Evolutionary conservation across 768 basidiomycete genomes (phyloP).

Genomic region (Roridomyces roridus): DNA sequence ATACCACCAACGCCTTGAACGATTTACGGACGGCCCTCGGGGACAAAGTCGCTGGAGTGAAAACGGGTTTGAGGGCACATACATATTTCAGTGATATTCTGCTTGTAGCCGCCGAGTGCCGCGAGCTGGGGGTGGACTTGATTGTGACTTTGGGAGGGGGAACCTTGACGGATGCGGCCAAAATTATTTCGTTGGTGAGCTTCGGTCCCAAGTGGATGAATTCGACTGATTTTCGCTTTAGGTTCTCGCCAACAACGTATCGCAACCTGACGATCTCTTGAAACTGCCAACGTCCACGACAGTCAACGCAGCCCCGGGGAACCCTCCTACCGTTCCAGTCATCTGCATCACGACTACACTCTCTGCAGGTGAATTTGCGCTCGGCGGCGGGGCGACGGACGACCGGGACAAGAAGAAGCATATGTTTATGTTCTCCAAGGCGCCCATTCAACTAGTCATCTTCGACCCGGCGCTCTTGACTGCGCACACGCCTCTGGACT

Average conservation of each 20-base stretch:
- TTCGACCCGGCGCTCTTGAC: not conserved
- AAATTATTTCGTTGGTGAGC: conserved; percentile 1
- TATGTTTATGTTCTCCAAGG: not conserved
- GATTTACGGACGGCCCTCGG: too few species aligned
- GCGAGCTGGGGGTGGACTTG: not conserved
- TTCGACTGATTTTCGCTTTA: not conserved
- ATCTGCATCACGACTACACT: conserved; percentile 7
- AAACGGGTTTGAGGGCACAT: not conserved
- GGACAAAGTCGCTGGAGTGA: not conserved
- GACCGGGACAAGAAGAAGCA: conserved; percentile 11
- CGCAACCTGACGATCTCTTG: not conserved
- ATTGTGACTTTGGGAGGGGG: conserved; percentile 6
- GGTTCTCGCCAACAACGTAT: not conserved
- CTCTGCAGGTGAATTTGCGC: conserved; percentile 5
- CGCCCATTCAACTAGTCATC: conserved; percentile 1
- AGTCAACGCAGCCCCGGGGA: not conserved
- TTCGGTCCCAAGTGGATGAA: too few species aligned
- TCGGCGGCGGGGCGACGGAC: not conserved
- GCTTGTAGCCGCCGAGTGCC: conserved; percentile 1
- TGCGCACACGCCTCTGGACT: not conserved
- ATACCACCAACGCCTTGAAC: too few species aligned
- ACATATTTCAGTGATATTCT: conserved; percentile 5
- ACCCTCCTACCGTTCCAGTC: not conserved
- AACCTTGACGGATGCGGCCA: conserved; percentile 1
- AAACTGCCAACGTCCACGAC: not conserved